Conservation (phyloP, 1,284 basidiomycete genomes). For the Neotropicomus parvogracilis region DNA sequence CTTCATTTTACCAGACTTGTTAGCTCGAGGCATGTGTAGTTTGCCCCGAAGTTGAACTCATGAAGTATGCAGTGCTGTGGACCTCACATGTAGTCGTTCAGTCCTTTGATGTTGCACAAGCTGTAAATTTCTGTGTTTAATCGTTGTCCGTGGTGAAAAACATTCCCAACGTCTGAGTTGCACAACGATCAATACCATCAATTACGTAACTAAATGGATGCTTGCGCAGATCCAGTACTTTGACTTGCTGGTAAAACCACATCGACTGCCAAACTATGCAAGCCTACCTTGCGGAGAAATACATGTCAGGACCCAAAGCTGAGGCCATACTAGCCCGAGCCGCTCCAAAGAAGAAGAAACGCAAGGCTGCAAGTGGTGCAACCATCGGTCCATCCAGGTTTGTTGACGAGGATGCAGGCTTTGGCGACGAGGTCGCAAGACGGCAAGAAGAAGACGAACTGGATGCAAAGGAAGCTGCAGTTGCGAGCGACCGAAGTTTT, state of each 20-base stretch:
- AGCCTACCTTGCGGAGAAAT: slow-evolving; percentile 78
- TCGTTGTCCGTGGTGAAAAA: no score
- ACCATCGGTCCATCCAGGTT: slow-evolving; percentile 41
- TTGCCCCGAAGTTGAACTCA: not conserved
- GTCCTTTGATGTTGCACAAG: not conserved
- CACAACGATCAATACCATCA: no score
- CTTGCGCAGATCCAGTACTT: no score
- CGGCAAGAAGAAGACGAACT: slow-evolving; percentile 49
- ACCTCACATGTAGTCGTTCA: not conserved
- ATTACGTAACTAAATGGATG: slow-evolving; percentile 16
- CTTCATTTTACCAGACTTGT: slow-evolving; percentile 6
- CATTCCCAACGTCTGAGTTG: no score
- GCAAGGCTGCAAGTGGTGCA: slow-evolving; percentile 47
- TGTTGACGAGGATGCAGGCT: slow-evolving; percentile 69
- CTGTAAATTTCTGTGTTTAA: not conserved
- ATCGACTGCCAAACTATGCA: slow-evolving; percentile 42
- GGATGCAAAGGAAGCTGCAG: slow-evolving; percentile 55
- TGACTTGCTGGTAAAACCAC: not conserved
- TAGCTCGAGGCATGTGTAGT: slow-evolving; percentile 2
- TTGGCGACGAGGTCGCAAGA: slow-evolving; percentile 42
- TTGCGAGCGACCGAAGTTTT: slow-evolving; percentile 68
- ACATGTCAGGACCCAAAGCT: slow-evolving; percentile 96
- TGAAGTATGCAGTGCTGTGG: not conserved
- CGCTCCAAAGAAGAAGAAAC: slow-evolving; percentile 65
- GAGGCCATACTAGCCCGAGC: slow-evolving; percentile 85